A percentile compares a stretch with the other conserved stretches of the same genome.
phyloP scores from a whole-genome alignment of 2,329 filamentous ascomycete species.

The Fusarium sp. region DNA sequence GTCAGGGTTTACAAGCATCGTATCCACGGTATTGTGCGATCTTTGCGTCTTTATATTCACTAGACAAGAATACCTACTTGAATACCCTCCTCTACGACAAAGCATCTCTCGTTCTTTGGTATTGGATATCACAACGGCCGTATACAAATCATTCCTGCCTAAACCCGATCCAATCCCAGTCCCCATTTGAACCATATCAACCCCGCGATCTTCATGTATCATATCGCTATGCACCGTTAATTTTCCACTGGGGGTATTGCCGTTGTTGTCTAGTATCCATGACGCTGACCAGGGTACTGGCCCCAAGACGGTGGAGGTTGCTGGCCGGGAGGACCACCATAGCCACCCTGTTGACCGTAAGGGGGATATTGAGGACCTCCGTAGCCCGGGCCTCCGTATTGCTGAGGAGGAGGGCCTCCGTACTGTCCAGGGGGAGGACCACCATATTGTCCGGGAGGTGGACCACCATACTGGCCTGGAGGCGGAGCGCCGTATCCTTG shows the following conservation, averaged over 20 bases:
- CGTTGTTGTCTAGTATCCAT: conserved; percentile 42
- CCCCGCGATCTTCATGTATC: neutral
- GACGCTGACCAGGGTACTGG: conserved; percentile 53
- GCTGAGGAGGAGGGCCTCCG: conserved; percentile 42
- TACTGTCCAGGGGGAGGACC: conserved; percentile 45
- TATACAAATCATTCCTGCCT: conserved; percentile 15
- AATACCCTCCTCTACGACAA: conserved; percentile 9
- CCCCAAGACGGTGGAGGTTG: conserved; percentile 46
- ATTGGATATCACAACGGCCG: conserved; percentile 34
- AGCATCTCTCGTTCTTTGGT: conserved; percentile 12
- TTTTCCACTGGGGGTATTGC: neutral
- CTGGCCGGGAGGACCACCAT: conserved; percentile 35
- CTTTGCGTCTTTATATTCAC: conserved; percentile 2
- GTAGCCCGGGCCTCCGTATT: conserved; percentile 43
- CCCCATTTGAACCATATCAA: neutral
- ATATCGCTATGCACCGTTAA: neutral
- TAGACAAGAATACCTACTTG: conserved; percentile 14
- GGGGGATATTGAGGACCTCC: conserved; percentile 32
- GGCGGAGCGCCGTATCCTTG: conserved; percentile 43
- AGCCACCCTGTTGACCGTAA: conserved; percentile 29
- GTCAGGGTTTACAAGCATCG: conserved; percentile 12
- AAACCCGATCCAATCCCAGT: conserved; percentile 16
- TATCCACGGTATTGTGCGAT: conserved; percentile 7
- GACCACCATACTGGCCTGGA: conserved; percentile 40
- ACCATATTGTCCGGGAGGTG: conserved; percentile 42